Base-by-base conservation (phyloP, 768 basidiomycete genomes). In the Pilatotrama ljubarskyi region DNA sequence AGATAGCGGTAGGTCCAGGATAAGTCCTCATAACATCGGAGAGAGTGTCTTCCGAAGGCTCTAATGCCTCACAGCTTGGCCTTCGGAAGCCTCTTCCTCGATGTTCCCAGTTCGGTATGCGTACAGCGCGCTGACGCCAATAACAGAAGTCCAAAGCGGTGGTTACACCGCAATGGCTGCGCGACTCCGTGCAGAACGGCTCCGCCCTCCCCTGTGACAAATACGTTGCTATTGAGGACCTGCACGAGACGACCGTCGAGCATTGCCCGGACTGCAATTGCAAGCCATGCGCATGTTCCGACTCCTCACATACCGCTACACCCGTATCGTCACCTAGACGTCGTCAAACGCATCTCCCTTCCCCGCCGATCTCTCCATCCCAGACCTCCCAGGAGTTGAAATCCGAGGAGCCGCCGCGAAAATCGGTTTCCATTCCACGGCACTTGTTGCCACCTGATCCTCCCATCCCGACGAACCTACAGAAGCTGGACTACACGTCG, bases 81-180 rank as follows among this genome's bases (percentile, higher is more conserved):
- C n/a, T n/a, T 32, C 10, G 29, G 29, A 4, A 10, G 29, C 29
- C 29, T 10, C 29, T 43, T 43, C n/a, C 14, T 43, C 8, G 15
- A 14, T 2, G 20, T 22, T 41, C 4, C 7, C 15, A n/a, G 8
- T 29, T 42, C 29, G n/a, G 8, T 15, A 24, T 10, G 5, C 15
- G 40, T 5, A 15, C 18, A n/a, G 37, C 3, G 6, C n/a, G 43
- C 43, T 48, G 17, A 51, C 29, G 2, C 6, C 11, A 10, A 18
- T 13, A 11, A 14, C 66, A 90, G 88, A 82, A 79, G 75, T 76
- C 77, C 35, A 91, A 88, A 66, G 76, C 81, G 0, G 80, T 91
- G 22, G 88, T 93, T 11, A 85, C 81, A 2, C 88, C 89, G 0
- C 75, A 82, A 32, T 93, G 90, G 91, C 78, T 93, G 17, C 77